Percentiles rank a stretch among this genome's conserved stretches.
Evolutionary conservation across 768 basidiomycete species (phyloP).

Genomic region (Mycena pura): DNA sequence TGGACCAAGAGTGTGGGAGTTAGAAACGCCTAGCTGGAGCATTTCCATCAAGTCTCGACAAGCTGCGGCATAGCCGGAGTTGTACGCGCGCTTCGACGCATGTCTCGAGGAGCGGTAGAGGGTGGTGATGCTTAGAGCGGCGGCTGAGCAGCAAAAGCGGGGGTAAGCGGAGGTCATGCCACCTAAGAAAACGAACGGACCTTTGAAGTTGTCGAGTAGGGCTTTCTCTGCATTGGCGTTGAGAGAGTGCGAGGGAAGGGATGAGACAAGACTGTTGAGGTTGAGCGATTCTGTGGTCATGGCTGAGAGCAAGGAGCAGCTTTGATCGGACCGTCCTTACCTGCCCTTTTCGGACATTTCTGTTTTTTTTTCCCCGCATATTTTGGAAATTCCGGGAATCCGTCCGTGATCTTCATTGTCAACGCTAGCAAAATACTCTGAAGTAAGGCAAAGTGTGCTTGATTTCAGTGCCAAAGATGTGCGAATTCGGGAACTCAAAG

Average conservation of each 20-base stretch:
- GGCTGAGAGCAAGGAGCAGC: constrained; percentile 53
- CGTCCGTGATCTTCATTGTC: too few relatives aligned
- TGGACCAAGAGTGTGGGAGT: constrained; percentile 41
- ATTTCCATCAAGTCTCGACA: constrained; percentile 82
- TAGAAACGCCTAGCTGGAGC: constrained; percentile 79
- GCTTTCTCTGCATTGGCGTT: constrained; percentile 75
- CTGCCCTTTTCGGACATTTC: constrained; percentile 11
- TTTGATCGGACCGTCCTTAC: constrained; percentile 11
- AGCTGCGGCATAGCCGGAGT: constrained; percentile 79
- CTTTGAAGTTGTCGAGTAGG: constrained; percentile 82
- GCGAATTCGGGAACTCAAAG: too few relatives aligned
- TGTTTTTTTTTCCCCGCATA: not conserved
- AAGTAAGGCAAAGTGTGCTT: too few relatives aligned
- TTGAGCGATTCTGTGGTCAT: constrained; percentile 78
- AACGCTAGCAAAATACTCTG: too few relatives aligned
- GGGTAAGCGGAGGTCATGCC: constrained; percentile 27
- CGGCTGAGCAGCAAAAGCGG: constrained; percentile 53
- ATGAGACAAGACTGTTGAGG: constrained; percentile 78
- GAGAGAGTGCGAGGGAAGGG: constrained; percentile 73
- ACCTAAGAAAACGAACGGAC: constrained; percentile 41
- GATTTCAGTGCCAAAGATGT: too few relatives aligned
- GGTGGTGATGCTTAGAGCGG: constrained; percentile 84
- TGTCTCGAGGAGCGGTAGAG: constrained; percentile 81
- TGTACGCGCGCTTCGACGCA: constrained; percentile 81
- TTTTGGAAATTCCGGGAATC: too few relatives aligned